phyloP scores from a whole-genome alignment of 768 basidiomycete genomes.

The Lactarius tabidus region DNA sequence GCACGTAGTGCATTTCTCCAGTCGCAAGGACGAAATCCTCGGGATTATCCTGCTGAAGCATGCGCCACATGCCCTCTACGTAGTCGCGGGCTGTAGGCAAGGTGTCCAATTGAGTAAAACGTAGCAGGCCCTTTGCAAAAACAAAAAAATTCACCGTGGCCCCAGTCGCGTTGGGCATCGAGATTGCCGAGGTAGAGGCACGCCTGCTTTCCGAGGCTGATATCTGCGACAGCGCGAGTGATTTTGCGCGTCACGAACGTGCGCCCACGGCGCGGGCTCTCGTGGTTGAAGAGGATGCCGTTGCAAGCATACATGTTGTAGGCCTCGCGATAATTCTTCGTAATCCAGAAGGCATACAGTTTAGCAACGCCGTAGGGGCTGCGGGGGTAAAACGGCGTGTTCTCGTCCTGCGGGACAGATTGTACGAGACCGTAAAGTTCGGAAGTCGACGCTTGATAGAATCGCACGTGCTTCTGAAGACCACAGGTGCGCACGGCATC shows the following conservation, averaged over 20 bases:
- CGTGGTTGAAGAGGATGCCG: slow-evolving; percentile 97
- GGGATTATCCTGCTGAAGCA: slow-evolving; percentile 81
- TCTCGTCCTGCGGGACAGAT: slow-evolving; percentile 92
- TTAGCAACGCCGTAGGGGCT: slow-evolving; percentile 96
- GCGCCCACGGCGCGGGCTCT: slow-evolving; percentile 89
- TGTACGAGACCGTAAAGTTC: slow-evolving; percentile 97
- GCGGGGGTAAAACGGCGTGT: slow-evolving; percentile 97
- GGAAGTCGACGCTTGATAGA: slow-evolving; percentile 97
- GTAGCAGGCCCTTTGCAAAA: not conserved
- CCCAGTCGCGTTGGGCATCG: slow-evolving; percentile 96
- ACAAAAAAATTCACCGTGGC: slow-evolving; percentile 62
- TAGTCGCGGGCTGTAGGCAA: slow-evolving; percentile 66
- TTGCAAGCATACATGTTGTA: slow-evolving; percentile 97
- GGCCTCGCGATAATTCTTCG: slow-evolving; percentile 89
- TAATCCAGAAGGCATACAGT: slow-evolving; percentile 88
- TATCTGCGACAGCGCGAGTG: slow-evolving; percentile 87
- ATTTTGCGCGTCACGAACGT: slow-evolving; percentile 98
- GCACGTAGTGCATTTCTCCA: slow-evolving; percentile 92
- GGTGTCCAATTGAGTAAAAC: not conserved
- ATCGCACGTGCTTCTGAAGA: slow-evolving; percentile 86
- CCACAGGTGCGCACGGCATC: slow-evolving; percentile 96
- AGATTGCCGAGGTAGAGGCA: slow-evolving; percentile 93
- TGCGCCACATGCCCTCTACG: slow-evolving; percentile 97
- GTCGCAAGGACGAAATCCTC: slow-evolving; percentile 95
- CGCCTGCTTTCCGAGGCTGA: slow-evolving; percentile 80